A percentile compares a stretch with the other conserved stretches of the same genome.
phyloP scores from a whole-genome alignment of 768 basidiomycete species.

The Rhodotorula toruloides region DNA sequence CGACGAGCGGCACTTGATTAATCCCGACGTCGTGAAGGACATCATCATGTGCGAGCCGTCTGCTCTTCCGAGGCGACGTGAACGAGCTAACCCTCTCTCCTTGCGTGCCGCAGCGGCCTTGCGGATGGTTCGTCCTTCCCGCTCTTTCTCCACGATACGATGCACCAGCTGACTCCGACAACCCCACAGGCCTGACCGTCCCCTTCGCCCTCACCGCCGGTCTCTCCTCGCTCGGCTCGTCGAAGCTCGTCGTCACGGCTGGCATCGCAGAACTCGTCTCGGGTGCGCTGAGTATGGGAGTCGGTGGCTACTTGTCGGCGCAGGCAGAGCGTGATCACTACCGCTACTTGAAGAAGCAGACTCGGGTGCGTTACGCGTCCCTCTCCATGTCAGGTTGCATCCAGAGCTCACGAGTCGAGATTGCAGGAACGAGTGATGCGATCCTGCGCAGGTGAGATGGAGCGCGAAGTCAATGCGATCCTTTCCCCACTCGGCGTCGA shows the following conservation, averaged over 20 bases:
- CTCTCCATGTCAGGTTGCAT: constrained; percentile 21
- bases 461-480: constrained; percentile 83
- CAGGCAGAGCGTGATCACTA: constrained; percentile 93
- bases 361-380: constrained; percentile 44
- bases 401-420: background rate
- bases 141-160: background rate
- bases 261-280: constrained; percentile 94
- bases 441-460: constrained; percentile 90
- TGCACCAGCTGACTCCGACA: background rate
- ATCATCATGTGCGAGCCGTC: constrained; percentile 56
- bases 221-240: constrained; percentile 79
- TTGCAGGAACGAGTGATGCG: constrained; percentile 68
- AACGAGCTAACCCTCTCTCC: background rate
- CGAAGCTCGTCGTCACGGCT: constrained; percentile 84
- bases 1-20: constrained; percentile 71
- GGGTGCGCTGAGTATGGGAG: constrained; percentile 95
- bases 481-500: constrained; percentile 87
- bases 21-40: constrained; percentile 82
- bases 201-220: constrained; percentile 88
- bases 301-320: constrained; percentile 94
- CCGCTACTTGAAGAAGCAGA: constrained; percentile 68
- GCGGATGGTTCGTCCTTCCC: constrained; percentile 18
- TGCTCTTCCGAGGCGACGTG: too few species aligned
- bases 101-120: constrained; percentile 6
- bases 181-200: constrained; percentile 55